Evolutionary conservation across 2,329 filamentous ascomycete species (phyloP), one percentile per base, ranked within the genome.

Genomic region (Botrytis elliptica): DNA sequence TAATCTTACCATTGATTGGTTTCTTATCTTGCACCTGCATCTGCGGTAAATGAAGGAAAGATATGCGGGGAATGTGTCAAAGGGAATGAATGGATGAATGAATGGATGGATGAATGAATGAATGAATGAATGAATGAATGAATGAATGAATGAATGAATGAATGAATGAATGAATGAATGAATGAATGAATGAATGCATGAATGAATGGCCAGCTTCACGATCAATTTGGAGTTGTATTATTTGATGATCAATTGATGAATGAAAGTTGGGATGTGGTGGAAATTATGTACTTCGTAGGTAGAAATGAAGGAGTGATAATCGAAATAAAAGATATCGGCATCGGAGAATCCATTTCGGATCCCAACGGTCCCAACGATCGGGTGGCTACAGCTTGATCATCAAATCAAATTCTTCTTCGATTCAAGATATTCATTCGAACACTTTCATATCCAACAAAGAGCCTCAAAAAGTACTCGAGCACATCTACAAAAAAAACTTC

Each of bases 321-420:
- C 4, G 25, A 67, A 36, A 29, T 40, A 22, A 68, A 20, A 55
- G 33, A 52, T 57, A 12, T 68, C 49, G 66, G 66, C 4, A 68
- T 68, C 49, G 66, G 66, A 57, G 29, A 42, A 57, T 57, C 49
- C 36, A 6, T 68, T 29, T 68, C 46, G 46, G 65, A 16, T 20
- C 38, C 65, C 36, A 40, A 40, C 9, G 10, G 25, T 20, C 38
- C 65, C 36, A 40, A 40, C 9, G 10, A 22, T 40, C 46, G 66
- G 49, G 44, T 49, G n/a, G 66, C 66, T 44, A 49, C 36, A 69
- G 49, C 57, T 68, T 52, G 49, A 68, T 10, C 49, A 57, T 20
- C 49, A 44, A 65, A 68, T 57, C 36, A 68, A 55, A 68, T 57
- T 68, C 49, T 42, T 57, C 49, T 29, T 40, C 25, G 29, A 67